Base-by-base conservation (phyloP, 495 filamentous ascomycete species). In the Lichenothelia convexa region DNA sequence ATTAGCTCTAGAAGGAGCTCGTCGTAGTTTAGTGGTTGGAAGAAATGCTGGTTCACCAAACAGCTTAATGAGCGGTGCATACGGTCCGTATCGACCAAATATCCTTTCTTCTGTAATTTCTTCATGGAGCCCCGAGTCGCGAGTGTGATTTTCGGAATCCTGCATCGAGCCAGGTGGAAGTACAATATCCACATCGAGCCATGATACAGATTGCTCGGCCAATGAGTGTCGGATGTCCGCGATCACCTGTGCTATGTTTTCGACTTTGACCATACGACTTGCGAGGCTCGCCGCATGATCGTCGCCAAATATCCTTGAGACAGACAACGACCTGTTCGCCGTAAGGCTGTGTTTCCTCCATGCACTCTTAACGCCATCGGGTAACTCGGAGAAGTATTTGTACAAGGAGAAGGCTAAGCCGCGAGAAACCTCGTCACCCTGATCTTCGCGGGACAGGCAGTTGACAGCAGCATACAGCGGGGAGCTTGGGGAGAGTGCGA, bases 211-310 rank as follows among this genome's bases (percentile, higher is more conserved):
- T 48, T 83, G 81, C 21, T 80, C 76, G 34, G 74, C 73, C 36
- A 89, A 70, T 15, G 84, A 78, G 22, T 63, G 61, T 23, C 72
- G 65, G 35, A 95, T 62, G 38, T 76, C 73, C 6, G 63, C 57
- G 30, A 84, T 66, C n/a, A 84, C 69, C 2, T 84, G 78, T 23
- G 54, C 48, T 2, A 73, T 67, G 52, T 83, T 76, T 17, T 87
- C 80, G 27, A 86, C 72, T 57, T 68, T 74, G 5, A 70, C 65
- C 71, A 93, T 84, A 4, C 72, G 70, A 48, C 78, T 77, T 21
- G 86, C 85, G 32, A 99, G 59, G 48, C 91, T 75, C 27, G 83
- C 89, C 4, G 87, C 84, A 66, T 99, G 89, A 57, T 81, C 75
- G 51, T 93, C 85, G 44, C 82, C 71, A 52, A 95, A 95, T 39